Percentiles rank a stretch among this genome's conserved stretches.
Evolutionary conservation across 2,329 filamentous ascomycete species (phyloP).

Genomic region (Bertia moriformis): DNA sequence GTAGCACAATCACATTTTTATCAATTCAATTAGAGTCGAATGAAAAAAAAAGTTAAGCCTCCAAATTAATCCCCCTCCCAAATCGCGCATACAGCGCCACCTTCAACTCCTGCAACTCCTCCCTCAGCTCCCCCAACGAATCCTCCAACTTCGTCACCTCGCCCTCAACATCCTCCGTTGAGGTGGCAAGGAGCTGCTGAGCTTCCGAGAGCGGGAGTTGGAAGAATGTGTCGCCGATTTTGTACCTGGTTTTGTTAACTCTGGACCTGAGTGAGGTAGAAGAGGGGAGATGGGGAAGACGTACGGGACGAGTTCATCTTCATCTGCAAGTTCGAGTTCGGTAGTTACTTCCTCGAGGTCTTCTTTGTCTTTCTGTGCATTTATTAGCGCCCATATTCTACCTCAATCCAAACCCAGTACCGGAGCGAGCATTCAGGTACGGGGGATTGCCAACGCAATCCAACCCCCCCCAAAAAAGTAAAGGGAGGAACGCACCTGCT

Average conservation of each 20-base stretch:
- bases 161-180: constrained; percentile 59
- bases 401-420: constrained; percentile 1
- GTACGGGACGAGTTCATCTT: constrained; percentile 85
- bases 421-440: neutral
- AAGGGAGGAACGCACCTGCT: constrained; percentile 44
- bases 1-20: no score
- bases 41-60: constrained; percentile 44
- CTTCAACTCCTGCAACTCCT: constrained; percentile 83
- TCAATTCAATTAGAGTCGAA: no score
- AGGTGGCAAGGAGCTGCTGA: constrained; percentile 65
- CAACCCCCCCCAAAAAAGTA: neutral
- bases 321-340: constrained; percentile 86
- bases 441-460: neutral
- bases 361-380: constrained; percentile 82
- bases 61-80: constrained; percentile 90
- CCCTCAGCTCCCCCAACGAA: constrained; percentile 57
- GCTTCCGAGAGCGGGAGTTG: constrained; percentile 72
- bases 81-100: constrained; percentile 87
- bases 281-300: constrained; percentile 13
- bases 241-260: constrained; percentile 49
- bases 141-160: constrained; percentile 67
- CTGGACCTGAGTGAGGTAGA: neutral
- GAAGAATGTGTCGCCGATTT: constrained; percentile 92
- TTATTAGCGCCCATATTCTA: constrained; percentile 10
- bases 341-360: constrained; percentile 84